These are phyloP conservation scores for Lycium ferocissimum DNA, from an alignment of 257 asterid species.

Conservation along the genomic window DNA sequence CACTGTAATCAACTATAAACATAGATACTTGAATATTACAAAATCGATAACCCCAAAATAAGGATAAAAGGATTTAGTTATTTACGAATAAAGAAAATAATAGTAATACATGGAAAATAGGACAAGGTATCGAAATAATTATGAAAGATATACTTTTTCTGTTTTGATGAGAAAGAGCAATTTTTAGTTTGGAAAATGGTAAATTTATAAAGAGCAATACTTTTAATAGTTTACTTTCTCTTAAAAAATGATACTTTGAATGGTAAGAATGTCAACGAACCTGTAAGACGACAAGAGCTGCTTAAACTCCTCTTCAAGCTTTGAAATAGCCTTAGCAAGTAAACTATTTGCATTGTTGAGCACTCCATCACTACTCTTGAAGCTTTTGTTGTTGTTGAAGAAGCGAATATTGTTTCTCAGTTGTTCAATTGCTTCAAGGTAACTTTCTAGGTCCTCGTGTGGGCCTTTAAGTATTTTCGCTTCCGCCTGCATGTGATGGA, in stretches of 20 bases:
- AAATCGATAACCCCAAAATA: neutral
- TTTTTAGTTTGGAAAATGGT: too few species aligned
- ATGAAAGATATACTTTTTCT: neutral
- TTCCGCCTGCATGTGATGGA: slow-evolving; percentile 69
- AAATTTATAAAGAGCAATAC: neutral
- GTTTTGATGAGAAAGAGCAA: neutral
- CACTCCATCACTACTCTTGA: slow-evolving; percentile 97
- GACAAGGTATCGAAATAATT: neutral
- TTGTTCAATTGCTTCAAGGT: slow-evolving; percentile 94
- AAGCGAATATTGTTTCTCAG: slow-evolving; percentile 79
- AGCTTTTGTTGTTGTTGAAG: slow-evolving; percentile 91
- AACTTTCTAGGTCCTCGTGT: slow-evolving; percentile 94
- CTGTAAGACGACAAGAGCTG: slow-evolving; percentile 85
- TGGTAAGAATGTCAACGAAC: slow-evolving; percentile 41
- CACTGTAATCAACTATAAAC: neutral
- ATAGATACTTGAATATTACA: neutral
- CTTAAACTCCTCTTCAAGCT: slow-evolving; percentile 94
- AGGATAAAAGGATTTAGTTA: neutral
- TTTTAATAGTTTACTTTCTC: slow-evolving; percentile 25
- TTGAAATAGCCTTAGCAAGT: slow-evolving; percentile 93
- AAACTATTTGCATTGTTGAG: slow-evolving; percentile 80
- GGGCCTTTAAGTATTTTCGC: slow-evolving; percentile 97
- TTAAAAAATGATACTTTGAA: slow-evolving; percentile 13
- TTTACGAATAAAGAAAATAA: neutral
- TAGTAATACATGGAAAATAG: neutral